phyloP scores from a whole-genome alignment of 2,329 filamentous ascomycete species.

The Stagonosporopsis cucurbitacearum region DNA sequence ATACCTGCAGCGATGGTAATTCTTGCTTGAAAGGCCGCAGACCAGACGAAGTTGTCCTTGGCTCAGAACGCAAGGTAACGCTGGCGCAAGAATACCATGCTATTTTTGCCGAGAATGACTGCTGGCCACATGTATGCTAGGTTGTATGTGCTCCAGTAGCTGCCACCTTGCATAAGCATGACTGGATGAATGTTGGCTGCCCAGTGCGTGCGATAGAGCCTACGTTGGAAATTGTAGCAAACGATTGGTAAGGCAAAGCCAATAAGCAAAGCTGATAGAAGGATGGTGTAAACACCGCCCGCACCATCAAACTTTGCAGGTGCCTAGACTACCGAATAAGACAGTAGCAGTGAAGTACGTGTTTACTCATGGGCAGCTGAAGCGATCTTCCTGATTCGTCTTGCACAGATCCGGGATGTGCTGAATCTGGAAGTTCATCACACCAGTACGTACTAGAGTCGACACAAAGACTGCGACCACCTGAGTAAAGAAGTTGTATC shows the following conservation, averaged over 20 bases:
- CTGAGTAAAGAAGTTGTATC: slow-evolving; percentile 65
- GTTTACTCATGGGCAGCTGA: slow-evolving; percentile 61
- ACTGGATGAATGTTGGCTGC: slow-evolving; percentile 37
- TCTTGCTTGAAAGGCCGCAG: slow-evolving; percentile 59
- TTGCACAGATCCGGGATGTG: slow-evolving; percentile 60
- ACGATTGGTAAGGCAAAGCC: slow-evolving; percentile 56
- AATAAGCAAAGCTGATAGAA: slow-evolving; percentile 59
- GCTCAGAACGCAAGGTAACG: slow-evolving; percentile 59
- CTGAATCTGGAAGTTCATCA: slow-evolving; percentile 56
- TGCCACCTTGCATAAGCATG: slow-evolving; percentile 15
- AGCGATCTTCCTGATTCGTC: slow-evolving; percentile 44
- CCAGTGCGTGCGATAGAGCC: not conserved
- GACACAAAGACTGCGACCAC: slow-evolving; percentile 64
- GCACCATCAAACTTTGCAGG: slow-evolving; percentile 59
- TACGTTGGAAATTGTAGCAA: slow-evolving; percentile 39
- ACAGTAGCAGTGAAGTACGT: slow-evolving; percentile 65
- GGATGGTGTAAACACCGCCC: slow-evolving; percentile 57
- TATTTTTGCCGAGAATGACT: slow-evolving; percentile 48
- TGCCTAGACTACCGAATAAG: slow-evolving; percentile 63
- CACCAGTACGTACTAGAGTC: slow-evolving; percentile 59
- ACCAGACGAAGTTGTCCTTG: slow-evolving; percentile 63
- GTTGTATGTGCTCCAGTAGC: slow-evolving; percentile 49
- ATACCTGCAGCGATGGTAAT: slow-evolving; percentile 60
- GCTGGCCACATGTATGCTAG: slow-evolving; percentile 58
- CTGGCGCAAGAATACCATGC: slow-evolving; percentile 51